Evolutionary conservation across 2,329 filamentous ascomycete species (phyloP), one percentile per base, ranked within the genome.

Genomic region (Aureobasidium vineae): DNA sequence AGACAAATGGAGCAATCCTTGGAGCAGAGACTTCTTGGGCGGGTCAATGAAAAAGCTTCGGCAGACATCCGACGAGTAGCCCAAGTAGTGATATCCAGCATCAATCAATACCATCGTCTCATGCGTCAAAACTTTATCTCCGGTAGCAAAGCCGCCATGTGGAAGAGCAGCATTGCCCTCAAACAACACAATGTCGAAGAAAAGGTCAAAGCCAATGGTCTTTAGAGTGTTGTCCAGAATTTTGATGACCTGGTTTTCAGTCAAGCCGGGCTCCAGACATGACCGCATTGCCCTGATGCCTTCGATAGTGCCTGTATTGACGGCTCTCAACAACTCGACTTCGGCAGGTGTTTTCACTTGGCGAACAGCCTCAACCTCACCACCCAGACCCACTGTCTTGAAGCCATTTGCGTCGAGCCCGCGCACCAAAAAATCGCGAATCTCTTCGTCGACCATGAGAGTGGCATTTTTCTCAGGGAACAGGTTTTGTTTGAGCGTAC

Each of bases 381-480:
- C 80, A 36, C 75, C 77, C 3, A 88, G 76, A 3, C 85, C 85
- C 0, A 83, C 71, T 2, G 86, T 82, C n/a, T 82, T 76, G 69
- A 88, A 87, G 0, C 85, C 85, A 50, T 79, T 80, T 0, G 75
- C 71, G 2, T 77, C 78, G 0, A 88, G 77, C 0, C 86, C 86
- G 2, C 86, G 80, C 45, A 83, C 79, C 59, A 89, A 87, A 72
- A 83, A 88, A 72, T 88, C 85, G 2, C 86, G 81, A 72, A 88
- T 86, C 71, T 88, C 86, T 69, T 88, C 86, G 68, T 88, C 86
- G 16, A 86, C 80, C 82, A 88, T 86, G n/a, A 88, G 69, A n/a
- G 72, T 80, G 5, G 76, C 72, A 2, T 66, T 41, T 11, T 69
- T 68, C 5, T 69, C 65, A 0, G 82, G 82, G 1, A 83, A 74